Conservation (phyloP, 768 basidiomycete species). For the Boletellus sp. region DNA sequence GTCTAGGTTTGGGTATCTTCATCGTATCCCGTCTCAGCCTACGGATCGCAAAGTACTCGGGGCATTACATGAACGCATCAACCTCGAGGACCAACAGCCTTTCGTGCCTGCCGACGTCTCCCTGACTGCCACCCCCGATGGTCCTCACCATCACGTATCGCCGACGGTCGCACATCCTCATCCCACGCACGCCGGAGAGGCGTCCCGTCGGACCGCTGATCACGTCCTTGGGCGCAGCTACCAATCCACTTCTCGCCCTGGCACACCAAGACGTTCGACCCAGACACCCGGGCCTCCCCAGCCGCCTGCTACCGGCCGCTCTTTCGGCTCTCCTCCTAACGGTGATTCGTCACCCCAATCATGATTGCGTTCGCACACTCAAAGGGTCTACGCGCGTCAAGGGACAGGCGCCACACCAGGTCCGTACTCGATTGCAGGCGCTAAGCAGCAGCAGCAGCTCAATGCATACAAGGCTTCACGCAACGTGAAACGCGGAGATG, state of each 20-base stretch:
- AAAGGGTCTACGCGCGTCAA: slow-evolving; percentile 31
- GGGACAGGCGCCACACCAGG: slow-evolving; percentile 27
- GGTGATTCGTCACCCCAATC: slow-evolving; percentile 45
- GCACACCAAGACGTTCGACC: slow-evolving; percentile 25
- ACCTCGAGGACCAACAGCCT: slow-evolving; percentile 60
- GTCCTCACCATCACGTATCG: slow-evolving; percentile 6
- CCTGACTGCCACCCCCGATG: neutral
- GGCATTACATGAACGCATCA: slow-evolving; percentile 49
- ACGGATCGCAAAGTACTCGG: slow-evolving; percentile 55
- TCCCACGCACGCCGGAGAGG: slow-evolving; percentile 24
- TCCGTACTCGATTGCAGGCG: slow-evolving; percentile 20
- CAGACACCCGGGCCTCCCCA: slow-evolving; percentile 30
- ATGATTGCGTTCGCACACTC: slow-evolving; percentile 37
- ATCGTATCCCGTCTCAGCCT: slow-evolving; percentile 84
- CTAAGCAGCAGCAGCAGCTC: slow-evolving; percentile 19
- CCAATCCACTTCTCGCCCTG: slow-evolving; percentile 24
- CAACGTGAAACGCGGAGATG: slow-evolving; percentile 10
- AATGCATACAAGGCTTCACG: slow-evolving; percentile 18
- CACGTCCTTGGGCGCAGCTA: slow-evolving; percentile 13
- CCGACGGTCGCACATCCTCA: slow-evolving; percentile 28
- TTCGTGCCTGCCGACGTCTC: slow-evolving; percentile 70
- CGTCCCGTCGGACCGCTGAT: slow-evolving; percentile 12
- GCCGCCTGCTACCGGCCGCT: slow-evolving; percentile 29
- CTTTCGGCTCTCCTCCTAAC: slow-evolving; percentile 41
- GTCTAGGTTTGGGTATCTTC: slow-evolving; percentile 80